Evolutionary conservation across 345 rosid genomes (phyloP).

Genomic region (Citrus reticulata): DNA sequence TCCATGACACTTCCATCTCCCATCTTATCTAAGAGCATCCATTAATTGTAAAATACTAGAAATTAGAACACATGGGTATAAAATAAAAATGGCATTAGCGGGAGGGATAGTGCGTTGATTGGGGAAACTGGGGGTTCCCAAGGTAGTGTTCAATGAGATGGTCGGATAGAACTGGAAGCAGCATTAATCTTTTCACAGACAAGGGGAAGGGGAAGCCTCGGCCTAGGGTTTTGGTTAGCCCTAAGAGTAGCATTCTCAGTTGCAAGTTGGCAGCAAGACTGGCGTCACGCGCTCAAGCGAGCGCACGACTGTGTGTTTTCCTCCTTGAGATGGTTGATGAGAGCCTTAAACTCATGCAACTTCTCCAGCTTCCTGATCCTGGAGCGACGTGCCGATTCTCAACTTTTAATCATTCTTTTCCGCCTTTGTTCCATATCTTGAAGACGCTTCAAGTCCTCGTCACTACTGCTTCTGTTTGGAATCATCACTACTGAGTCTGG

Average conservation of each 20-base stretch:
- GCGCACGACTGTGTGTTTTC: not conserved
- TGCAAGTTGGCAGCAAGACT: not conserved
- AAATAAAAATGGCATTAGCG: not conserved
- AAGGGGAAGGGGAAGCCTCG: not conserved
- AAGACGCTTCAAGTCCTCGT: not conserved
- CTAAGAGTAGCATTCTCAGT: not conserved
- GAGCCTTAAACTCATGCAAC: slow-evolving; percentile 23
- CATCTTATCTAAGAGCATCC: no score
- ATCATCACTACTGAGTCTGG: not conserved
- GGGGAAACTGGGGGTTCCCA: not conserved
- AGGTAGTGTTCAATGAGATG: not conserved
- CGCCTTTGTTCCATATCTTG: not conserved
- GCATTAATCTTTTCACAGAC: not conserved
- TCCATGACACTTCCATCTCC: no score
- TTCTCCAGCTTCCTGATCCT: not conserved
- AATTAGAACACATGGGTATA: no score
- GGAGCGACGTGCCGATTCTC: not conserved
- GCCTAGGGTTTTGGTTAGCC: not conserved
- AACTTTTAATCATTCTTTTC: not conserved
- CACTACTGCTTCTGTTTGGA: not conserved
- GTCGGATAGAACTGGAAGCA: not conserved
- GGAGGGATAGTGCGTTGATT: not conserved
- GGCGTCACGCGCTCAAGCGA: not conserved
- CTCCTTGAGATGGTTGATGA: not conserved
- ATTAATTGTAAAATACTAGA: not conserved